Percentiles rank a stretch among this genome's conserved stretches.
Evolutionary conservation across 2,329 filamentous ascomycete genomes (phyloP).

Genomic region (Aquanectria penicillioides): DNA sequence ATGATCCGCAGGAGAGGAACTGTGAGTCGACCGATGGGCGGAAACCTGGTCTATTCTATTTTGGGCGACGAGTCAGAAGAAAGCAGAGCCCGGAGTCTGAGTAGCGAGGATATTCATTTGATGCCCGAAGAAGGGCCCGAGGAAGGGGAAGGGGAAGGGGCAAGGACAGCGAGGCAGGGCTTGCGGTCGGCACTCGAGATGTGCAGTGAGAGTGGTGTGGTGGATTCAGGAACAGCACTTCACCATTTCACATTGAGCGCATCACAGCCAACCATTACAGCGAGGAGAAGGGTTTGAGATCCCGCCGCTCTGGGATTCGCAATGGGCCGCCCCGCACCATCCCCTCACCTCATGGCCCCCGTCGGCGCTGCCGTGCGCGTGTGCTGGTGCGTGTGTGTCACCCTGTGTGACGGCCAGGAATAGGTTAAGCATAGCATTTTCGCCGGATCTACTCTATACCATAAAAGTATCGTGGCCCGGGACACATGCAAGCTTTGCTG

Average conservation of each 20-base stretch:
- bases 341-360: too few relatives aligned
- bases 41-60: conserved; percentile 4
- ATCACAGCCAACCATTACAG: background rate
- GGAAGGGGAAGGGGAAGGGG: conserved; percentile 1
- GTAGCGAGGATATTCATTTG: too few relatives aligned
- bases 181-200: too few relatives aligned
- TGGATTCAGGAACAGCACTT: conserved; percentile 17
- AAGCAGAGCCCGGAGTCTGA: background rate
- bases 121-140: too few relatives aligned
- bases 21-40: too few relatives aligned
- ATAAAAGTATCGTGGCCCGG: too few relatives aligned
- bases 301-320: conserved; percentile 11
- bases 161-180: background rate
- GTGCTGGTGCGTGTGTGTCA: background rate
- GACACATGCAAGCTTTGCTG: too few relatives aligned
- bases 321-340: background rate
- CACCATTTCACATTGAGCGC: background rate
- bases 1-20: background rate
- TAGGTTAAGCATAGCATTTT: too few relatives aligned
- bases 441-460: too few relatives aligned
- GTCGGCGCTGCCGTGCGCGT: background rate
- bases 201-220: conserved; percentile 9
- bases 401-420: background rate
- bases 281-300: background rate
- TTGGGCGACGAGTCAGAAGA: background rate